Evolutionary conservation across 352 stramenopile species (phyloP).

Genomic region (Globisporangium paroecandrum): DNA sequence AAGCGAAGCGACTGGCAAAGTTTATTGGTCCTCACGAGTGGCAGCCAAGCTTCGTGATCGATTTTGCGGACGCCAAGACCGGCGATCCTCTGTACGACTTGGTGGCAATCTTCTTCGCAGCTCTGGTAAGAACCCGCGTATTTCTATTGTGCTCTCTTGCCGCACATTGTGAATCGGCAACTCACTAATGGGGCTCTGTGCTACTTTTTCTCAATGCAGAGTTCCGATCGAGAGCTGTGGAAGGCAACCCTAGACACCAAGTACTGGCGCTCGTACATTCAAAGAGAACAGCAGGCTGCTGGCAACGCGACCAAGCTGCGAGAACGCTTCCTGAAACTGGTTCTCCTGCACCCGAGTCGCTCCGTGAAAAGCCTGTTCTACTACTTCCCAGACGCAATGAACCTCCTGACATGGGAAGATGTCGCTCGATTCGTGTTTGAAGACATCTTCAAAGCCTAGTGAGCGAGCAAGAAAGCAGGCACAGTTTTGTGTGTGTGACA

Average conservation of each 20-base stretch:
- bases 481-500: not conserved
- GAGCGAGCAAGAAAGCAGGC: not conserved
- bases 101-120: conserved; percentile 74
- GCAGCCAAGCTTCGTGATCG: conserved; percentile 70
- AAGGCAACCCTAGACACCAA: conserved; percentile 45
- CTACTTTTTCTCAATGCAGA: conserved; percentile 32
- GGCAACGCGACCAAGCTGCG: conserved; percentile 21
- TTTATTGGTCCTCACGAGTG: conserved; percentile 55
- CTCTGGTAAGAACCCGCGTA: conserved; percentile 44
- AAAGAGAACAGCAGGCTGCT: conserved; percentile 24
- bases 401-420: conserved; percentile 49
- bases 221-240: conserved; percentile 64
- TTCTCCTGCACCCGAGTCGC: conserved; percentile 75
- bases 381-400: conserved; percentile 49
- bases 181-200: not conserved
- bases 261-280: conserved; percentile 77
- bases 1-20: conserved; percentile 38
- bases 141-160: not conserved
- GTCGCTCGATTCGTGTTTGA: conserved; percentile 62
- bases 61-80: conserved; percentile 86
- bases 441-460: conserved; percentile 40
- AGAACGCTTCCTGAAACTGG: conserved; percentile 71
- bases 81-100: conserved; percentile 86
- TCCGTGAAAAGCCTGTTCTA: conserved; percentile 68
- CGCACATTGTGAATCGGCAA: not conserved